These are phyloP conservation scores for Fomitopsis palustris DNA, from an alignment of 1,284 basidiomycete species.

Conservation along the genomic window DNA sequence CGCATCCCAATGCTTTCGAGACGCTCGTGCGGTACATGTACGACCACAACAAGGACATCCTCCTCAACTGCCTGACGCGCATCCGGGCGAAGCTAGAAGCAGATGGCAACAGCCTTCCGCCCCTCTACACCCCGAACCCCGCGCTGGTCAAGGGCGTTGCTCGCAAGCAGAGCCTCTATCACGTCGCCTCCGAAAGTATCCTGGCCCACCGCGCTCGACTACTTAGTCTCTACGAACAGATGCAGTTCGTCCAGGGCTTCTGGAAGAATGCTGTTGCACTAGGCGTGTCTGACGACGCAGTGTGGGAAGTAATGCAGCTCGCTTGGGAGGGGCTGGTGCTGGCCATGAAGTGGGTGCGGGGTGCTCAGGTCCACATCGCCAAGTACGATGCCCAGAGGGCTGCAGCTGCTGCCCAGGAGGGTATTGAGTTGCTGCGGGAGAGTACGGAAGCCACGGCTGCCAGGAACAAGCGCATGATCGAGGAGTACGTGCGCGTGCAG, in stretches of 20 bases:
- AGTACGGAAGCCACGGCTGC: too few species aligned
- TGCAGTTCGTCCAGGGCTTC: conserved; percentile 9
- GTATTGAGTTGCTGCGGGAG: too few species aligned
- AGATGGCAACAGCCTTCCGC: not conserved
- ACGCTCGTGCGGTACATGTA: conserved; percentile 16
- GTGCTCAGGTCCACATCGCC: not conserved
- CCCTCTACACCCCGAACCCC: not conserved
- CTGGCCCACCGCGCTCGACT: conserved; percentile 2
- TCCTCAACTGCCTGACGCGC: conserved; percentile 11
- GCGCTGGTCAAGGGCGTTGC: not conserved
- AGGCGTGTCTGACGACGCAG: conserved; percentile 12
- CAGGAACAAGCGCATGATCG: too few species aligned
- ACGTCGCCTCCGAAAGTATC: not conserved
- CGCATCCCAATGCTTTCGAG: conserved; percentile 13
- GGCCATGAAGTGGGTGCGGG: not conserved
- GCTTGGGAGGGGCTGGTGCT: conserved; percentile 13
- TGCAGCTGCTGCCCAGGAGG: not conserved
- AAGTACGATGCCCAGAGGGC: conserved; percentile 1
- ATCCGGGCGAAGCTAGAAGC: not conserved
- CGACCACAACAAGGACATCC: conserved; percentile 6
- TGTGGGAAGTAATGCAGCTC: conserved; percentile 14
- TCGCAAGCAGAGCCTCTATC: not conserved
- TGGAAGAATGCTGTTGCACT: conserved; percentile 15
- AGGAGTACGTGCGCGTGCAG: too few species aligned
- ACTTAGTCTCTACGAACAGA: conserved; percentile 5